phyloP scores from a whole-genome alignment of 495 filamentous ascomycete species.

The Aspergillus coremiiformis region DNA sequence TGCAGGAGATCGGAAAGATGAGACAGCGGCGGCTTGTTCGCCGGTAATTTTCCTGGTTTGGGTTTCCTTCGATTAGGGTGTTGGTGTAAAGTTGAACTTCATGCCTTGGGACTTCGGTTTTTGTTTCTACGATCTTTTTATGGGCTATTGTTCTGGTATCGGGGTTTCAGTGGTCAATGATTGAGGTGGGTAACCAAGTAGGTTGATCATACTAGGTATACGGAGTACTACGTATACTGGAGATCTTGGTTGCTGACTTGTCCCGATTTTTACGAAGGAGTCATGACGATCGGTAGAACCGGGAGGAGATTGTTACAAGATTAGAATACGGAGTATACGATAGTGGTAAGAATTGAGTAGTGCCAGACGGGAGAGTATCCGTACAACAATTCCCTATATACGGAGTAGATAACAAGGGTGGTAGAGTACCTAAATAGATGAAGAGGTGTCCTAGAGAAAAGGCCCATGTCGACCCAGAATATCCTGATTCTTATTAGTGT shows the following conservation, averaged over 20 bases:
- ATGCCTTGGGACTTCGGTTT: background rate
- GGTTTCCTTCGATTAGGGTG: background rate
- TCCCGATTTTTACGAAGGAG: slow-evolving; percentile 1
- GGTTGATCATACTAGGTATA: background rate
- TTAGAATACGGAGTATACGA: too few species aligned
- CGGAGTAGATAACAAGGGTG: too few species aligned
- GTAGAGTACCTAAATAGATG: too few species aligned
- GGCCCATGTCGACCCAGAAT: too few species aligned
- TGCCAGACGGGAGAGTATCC: too few species aligned
- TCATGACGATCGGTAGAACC: slow-evolving; percentile 2
- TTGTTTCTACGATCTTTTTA: too few species aligned
- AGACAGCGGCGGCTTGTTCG: background rate
- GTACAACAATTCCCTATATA: too few species aligned
- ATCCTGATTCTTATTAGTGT: too few species aligned
- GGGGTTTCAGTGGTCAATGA: background rate
- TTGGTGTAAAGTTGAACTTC: background rate
- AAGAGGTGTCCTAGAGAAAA: too few species aligned
- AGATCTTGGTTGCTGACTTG: slow-evolving; percentile 1
- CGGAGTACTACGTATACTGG: too few species aligned
- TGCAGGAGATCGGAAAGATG: background rate
- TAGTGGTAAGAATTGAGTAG: too few species aligned
- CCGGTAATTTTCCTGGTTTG: background rate
- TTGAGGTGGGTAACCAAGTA: background rate
- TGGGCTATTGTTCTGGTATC: too few species aligned
- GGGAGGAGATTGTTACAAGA: background rate